A percentile compares a stretch with the other conserved stretches of the same genome.
Evolutionary conservation across 129 eudicot genomes (phyloP).

Genomic region (Pseudognaphalium luteoalbum): DNA sequence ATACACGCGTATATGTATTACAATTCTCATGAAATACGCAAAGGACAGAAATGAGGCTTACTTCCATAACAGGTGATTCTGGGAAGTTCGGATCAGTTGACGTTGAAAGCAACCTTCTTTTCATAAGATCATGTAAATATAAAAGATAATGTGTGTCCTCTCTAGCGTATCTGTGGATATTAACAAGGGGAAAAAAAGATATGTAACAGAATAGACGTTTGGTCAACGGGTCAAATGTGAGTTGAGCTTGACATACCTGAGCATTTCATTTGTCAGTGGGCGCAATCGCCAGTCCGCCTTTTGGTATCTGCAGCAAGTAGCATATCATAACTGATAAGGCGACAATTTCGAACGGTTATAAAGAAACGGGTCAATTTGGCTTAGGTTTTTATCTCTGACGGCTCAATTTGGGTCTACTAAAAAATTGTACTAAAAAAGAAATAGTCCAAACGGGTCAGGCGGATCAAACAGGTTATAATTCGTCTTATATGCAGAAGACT

Average conservation of each 20-base stretch:
- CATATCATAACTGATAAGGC: background rate
- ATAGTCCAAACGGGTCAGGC: background rate
- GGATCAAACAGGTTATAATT: background rate
- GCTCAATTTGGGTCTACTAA: background rate
- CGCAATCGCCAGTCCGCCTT: slow-evolving; percentile 92
- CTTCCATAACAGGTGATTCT: slow-evolving; percentile 64
- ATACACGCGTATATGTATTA: background rate
- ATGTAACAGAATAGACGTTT: background rate
- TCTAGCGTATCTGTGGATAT: slow-evolving; percentile 61
- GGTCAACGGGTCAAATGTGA: background rate
- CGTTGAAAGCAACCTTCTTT: slow-evolving; percentile 45
- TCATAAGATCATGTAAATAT: slow-evolving; percentile 69
- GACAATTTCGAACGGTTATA: background rate
- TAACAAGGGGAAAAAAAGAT: background rate
- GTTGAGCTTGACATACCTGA: slow-evolving; percentile 41
- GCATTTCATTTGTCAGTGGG: slow-evolving; percentile 74
- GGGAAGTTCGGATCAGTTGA: slow-evolving; percentile 46
- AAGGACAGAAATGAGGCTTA: slow-evolving; percentile 6
- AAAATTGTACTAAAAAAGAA: background rate
- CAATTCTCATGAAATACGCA: background rate
- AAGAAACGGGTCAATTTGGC: background rate
- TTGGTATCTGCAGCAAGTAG: slow-evolving; percentile 63
- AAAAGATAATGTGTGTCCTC: slow-evolving; percentile 85
- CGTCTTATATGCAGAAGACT: background rate
- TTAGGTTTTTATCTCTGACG: background rate